These are phyloP conservation scores for Silene vulgaris DNA, from an alignment of 179 eudicot genomes.

Conservation along the genomic window DNA sequence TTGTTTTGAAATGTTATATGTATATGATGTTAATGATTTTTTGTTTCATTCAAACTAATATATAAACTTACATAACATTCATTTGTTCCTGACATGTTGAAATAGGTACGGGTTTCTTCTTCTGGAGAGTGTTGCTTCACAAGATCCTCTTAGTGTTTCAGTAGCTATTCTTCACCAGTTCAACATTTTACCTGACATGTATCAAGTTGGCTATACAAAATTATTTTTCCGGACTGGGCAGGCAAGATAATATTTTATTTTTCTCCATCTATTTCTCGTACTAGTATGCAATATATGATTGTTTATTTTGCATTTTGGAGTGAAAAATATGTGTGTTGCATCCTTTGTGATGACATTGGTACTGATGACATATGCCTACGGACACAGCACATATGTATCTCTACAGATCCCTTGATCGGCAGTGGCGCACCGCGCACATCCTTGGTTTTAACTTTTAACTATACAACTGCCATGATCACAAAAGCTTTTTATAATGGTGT, in stretches of 20 bases:
- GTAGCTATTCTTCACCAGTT: conserved; percentile 97
- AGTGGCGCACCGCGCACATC: background rate
- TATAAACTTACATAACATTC: background rate
- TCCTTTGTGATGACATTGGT: background rate
- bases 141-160: conserved; percentile 80
- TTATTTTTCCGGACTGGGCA: conserved; percentile 94
- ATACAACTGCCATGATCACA: background rate
- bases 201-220: conserved; percentile 98
- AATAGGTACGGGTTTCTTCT: conserved; percentile 92
- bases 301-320: background rate
- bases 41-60: conserved; percentile 4
- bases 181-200: conserved; percentile 89
- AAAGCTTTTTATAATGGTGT: background rate
- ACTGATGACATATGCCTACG: background rate
- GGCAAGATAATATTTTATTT: conserved; percentile 39
- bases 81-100: conserved; percentile 16
- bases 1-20: background rate
- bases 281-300: background rate
- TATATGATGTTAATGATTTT: background rate
- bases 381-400: background rate
- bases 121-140: conserved; percentile 64
- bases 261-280: background rate
- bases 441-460: background rate
- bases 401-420: background rate
- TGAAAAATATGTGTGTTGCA: background rate